Conservation (phyloP, 768 basidiomycete genomes). For the Scleroderma citrinum region DNA sequence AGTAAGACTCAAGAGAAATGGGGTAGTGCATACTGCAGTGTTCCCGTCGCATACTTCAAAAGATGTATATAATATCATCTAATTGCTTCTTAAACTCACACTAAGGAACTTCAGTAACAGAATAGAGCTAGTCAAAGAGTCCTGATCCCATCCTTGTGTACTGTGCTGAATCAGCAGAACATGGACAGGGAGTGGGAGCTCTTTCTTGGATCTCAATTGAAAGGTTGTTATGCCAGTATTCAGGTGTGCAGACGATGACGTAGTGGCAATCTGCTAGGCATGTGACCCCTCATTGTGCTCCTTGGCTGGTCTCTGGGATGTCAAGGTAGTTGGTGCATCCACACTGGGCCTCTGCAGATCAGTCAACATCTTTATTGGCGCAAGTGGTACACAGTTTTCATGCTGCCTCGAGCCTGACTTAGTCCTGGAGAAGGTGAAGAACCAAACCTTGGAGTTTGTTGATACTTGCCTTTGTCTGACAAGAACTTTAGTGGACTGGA, state of each 20-base stretch:
- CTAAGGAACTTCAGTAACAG: constrained; percentile 59
- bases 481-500: constrained; percentile 30
- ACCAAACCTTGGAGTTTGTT: constrained; percentile 29
- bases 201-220: constrained; percentile 14
- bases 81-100: constrained; percentile 45
- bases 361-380: constrained; percentile 12
- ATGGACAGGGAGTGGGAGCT: constrained; percentile 15
- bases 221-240: constrained; percentile 1
- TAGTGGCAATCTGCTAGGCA: background rate
- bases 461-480: constrained; percentile 20
- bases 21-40: constrained; percentile 55
- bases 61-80: constrained; percentile 67
- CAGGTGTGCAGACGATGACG: constrained; percentile 2
- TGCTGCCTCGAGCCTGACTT: constrained; percentile 27
- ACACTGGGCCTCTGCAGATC: constrained; percentile 15
- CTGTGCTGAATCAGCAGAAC: constrained; percentile 29
- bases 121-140: constrained; percentile 43
- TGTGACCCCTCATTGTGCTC: constrained; percentile 10
- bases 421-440: constrained; percentile 25
- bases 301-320: constrained; percentile 14
- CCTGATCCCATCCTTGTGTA: constrained; percentile 23
- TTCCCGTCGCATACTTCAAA: constrained; percentile 71
- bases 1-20: constrained; percentile 1
- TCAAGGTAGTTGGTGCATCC: constrained; percentile 3
- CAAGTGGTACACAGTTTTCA: constrained; percentile 20